Conservation (phyloP, 352 stramenopile species). For the Phytopythium delawarense region DNA sequence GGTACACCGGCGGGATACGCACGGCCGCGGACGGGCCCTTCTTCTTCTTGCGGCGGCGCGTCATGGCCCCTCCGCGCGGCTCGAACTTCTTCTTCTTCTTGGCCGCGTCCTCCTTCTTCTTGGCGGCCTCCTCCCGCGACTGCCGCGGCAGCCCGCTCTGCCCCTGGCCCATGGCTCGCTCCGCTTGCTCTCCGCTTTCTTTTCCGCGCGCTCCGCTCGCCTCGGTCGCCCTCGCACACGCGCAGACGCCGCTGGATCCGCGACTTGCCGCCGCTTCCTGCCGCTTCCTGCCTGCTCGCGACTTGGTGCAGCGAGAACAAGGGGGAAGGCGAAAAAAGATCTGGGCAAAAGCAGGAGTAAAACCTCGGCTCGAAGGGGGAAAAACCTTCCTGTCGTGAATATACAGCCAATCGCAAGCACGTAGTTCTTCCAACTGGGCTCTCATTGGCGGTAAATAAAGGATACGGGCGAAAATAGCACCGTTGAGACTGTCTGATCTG, state of each 20-base stretch:
- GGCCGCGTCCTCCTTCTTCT: constrained; percentile 90
- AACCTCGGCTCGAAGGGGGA: background rate
- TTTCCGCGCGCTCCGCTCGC: too few relatives aligned
- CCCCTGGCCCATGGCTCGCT: constrained; percentile 67
- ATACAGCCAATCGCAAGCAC: background rate
- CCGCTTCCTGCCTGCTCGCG: background rate
- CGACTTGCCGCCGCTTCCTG: background rate
- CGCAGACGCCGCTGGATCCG: background rate
- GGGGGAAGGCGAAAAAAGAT: constrained; percentile 3
- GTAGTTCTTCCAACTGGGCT: background rate
- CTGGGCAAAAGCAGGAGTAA: background rate
- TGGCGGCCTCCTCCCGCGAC: constrained; percentile 73
- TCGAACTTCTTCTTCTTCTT: constrained; percentile 96
- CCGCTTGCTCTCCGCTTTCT: background rate
- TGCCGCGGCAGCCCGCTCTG: constrained; percentile 82
- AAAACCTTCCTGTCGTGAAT: background rate
- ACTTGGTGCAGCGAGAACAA: constrained; percentile 1
- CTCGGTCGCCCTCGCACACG: background rate
- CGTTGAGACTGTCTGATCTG: background rate
- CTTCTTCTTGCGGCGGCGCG: constrained; percentile 90
- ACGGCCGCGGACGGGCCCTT: constrained; percentile 88
- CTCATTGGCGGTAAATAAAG: background rate
- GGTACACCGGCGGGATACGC: constrained; percentile 91
- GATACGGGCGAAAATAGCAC: background rate
- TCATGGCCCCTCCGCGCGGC: constrained; percentile 79